Evolutionary conservation across 306 rosid species (phyloP).

Genomic region (Lagenaria siceraria): DNA sequence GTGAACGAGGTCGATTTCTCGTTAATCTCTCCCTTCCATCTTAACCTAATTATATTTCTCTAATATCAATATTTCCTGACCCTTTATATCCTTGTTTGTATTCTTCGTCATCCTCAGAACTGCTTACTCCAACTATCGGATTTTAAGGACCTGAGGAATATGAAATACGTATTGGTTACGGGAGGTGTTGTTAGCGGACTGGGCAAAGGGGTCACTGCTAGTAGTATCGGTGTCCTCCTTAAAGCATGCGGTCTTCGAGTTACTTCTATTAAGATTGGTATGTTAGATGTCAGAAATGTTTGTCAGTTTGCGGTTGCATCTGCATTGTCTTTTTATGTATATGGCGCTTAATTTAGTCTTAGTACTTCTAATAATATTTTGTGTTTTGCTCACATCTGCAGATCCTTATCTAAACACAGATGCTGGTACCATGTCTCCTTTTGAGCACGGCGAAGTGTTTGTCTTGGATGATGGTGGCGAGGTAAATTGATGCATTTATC

Average conservation of each 20-base stretch:
- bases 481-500: neutral
- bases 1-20: conserved; percentile 7
- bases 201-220: conserved; percentile 11
- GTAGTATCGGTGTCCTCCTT: conserved; percentile 6
- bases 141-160: neutral
- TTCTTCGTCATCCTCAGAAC: neutral
- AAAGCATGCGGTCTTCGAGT: conserved; percentile 10
- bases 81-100: neutral
- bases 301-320: neutral
- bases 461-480: conserved; percentile 8
- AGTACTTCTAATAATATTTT: neutral
- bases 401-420: conserved; percentile 4
- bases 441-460: conserved; percentile 2
- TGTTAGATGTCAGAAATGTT: neutral
- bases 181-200: conserved; percentile 9
- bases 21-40: neutral
- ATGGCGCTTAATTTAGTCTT: neutral
- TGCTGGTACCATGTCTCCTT: conserved; percentile 8
- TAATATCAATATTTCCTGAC: neutral
- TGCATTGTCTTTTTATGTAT: neutral
- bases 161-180: conserved; percentile 7
- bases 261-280: conserved; percentile 9
- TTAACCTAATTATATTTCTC: neutral
- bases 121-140: neutral
- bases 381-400: neutral